phyloP scores from a whole-genome alignment of 306 rosid species.

The Prunus dulcis region DNA sequence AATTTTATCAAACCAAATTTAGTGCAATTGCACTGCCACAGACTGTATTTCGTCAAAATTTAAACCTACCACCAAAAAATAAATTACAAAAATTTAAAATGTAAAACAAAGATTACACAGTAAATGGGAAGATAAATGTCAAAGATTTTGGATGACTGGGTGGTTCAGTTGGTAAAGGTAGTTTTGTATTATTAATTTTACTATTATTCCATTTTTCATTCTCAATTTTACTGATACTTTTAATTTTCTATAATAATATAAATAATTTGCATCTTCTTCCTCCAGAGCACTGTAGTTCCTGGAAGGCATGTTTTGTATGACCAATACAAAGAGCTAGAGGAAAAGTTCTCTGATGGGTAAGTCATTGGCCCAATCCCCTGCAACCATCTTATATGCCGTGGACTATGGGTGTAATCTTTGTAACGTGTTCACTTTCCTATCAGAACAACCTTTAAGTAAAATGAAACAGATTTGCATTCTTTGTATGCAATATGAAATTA shows the following conservation, averaged over 20 bases:
- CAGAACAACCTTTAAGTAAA: constrained; percentile 10
- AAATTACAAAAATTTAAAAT: neutral
- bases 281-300: constrained; percentile 75
- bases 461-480: neutral
- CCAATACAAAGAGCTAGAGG: constrained; percentile 65
- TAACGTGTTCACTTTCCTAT: neutral
- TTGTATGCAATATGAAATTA: constrained; percentile 12
- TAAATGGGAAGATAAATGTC: neutral
- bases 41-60: neutral
- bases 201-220: neutral
- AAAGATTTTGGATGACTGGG: neutral
- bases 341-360: constrained; percentile 81
- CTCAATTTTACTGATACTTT: neutral
- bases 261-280: constrained; percentile 10
- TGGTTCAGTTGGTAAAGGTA: neutral
- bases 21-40: neutral
- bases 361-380: constrained; percentile 19
- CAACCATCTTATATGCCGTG: neutral
- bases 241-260: neutral
- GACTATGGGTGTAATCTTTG: neutral
- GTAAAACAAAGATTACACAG: neutral
- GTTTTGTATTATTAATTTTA: neutral
- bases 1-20: neutral
- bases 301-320: constrained; percentile 79
- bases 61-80: neutral